These are phyloP conservation scores for Cyberlindnera maclurae DNA, from an alignment of 805 yeast species.

Conservation along the genomic window DNA sequence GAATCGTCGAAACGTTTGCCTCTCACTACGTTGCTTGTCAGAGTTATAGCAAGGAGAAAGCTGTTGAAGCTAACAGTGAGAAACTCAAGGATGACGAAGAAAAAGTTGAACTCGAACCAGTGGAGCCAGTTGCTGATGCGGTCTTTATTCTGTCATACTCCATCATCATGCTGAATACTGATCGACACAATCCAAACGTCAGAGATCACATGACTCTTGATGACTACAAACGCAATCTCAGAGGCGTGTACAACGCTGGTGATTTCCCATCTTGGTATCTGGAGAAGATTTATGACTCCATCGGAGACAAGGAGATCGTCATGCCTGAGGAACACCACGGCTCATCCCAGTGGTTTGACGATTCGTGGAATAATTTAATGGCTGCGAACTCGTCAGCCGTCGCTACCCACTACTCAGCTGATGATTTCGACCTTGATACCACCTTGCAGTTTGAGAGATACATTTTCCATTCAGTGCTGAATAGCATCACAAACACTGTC, in stretches of 20 bases:
- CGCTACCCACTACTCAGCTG: conserved; percentile 19
- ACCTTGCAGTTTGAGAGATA: conserved; percentile 59
- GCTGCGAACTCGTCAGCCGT: conserved; percentile 31
- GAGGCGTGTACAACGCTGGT: conserved; percentile 68
- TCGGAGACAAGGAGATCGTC: conserved; percentile 80
- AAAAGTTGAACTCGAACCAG: conserved; percentile 35
- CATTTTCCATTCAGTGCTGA: conserved; percentile 58
- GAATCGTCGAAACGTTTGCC: conserved; percentile 83
- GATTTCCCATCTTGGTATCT: conserved; percentile 87
- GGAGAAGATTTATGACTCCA: conserved; percentile 71
- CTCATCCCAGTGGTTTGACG: conserved; percentile 87
- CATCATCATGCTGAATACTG: conserved; percentile 90
- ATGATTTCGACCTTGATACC: conserved; percentile 19
- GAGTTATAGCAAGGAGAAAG: conserved; percentile 23
- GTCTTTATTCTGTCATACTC: conserved; percentile 89
- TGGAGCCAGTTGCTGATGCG: conserved; percentile 74
- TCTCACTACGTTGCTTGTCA: conserved; percentile 69
- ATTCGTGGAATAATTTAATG: conserved; percentile 69
- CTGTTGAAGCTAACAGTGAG: conserved; percentile 6
- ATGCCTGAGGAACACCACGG: conserved; percentile 98
- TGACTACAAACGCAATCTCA: conserved; percentile 70
- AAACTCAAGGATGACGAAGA: conserved; percentile 20
- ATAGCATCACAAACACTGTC: conserved; percentile 62
- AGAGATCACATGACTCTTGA: conserved; percentile 86
- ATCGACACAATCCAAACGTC: conserved; percentile 86